These are phyloP conservation scores for Coprinopsis strossmayeri DNA, from an alignment of 768 basidiomycete genomes.

Conservation along the genomic window DNA sequence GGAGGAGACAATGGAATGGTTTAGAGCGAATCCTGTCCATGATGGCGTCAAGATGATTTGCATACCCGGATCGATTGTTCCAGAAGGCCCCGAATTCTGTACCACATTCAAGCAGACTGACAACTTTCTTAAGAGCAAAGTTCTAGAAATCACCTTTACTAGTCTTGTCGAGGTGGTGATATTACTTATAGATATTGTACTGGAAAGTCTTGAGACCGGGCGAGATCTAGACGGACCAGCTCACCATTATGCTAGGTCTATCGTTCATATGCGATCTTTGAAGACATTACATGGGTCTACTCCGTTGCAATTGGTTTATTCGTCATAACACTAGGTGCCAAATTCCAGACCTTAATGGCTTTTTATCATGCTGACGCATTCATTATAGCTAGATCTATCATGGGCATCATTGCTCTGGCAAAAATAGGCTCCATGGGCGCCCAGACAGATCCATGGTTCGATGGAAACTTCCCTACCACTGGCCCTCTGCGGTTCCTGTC, in stretches of 20 bases:
- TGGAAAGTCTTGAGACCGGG: background rate
- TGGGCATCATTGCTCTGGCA: background rate
- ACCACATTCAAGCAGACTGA: background rate
- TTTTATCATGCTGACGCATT: too few species aligned
- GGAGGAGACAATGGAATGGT: constrained; percentile 1
- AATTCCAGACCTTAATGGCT: too few species aligned
- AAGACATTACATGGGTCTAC: background rate
- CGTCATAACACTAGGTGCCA: background rate
- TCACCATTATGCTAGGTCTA: background rate
- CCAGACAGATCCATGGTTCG: constrained; percentile 6
- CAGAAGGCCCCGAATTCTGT: background rate
- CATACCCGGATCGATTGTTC: background rate
- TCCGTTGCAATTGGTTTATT: background rate
- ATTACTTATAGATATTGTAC: background rate
- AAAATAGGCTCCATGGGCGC: constrained; percentile 1
- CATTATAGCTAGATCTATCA: constrained; percentile 3
- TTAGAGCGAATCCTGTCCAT: background rate
- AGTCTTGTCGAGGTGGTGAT: constrained; percentile 1
- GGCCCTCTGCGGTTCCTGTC: background rate
- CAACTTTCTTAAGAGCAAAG: background rate
- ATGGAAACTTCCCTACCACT: constrained; percentile 1
- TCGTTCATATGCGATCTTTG: constrained; percentile 1
- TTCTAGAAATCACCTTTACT: background rate
- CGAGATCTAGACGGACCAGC: background rate
- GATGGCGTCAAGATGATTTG: constrained; percentile 8